Conservation (phyloP, 2,329 filamentous ascomycete species). For the Fusarium chuoi region DNA sequence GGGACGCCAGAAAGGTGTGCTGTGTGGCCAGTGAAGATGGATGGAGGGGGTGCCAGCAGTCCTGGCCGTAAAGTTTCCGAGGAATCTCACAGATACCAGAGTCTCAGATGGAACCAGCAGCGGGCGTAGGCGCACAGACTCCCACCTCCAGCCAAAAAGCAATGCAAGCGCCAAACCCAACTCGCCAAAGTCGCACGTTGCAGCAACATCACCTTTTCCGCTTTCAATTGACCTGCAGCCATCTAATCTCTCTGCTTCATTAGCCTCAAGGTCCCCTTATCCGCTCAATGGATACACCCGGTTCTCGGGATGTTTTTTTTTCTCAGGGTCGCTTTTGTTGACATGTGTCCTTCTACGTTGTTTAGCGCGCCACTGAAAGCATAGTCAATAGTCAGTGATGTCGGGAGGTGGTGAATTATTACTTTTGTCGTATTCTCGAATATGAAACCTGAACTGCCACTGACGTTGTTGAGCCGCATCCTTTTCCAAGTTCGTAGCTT, state of each 20-base stretch:
- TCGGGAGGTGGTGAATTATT: background rate
- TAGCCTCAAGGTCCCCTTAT: conserved; percentile 33
- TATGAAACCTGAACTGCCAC: conserved; percentile 23
- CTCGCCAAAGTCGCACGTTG: conserved; percentile 32
- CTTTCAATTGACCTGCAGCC: conserved; percentile 26
- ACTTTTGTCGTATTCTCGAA: background rate
- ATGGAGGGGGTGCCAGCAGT: conserved; percentile 4
- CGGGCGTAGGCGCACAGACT: conserved; percentile 36
- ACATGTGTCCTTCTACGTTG: background rate
- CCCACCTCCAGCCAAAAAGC: conserved; percentile 23
- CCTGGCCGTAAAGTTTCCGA: conserved; percentile 7
- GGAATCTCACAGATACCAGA: background rate
- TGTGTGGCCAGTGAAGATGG: conserved; percentile 6
- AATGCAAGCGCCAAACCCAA: conserved; percentile 19
- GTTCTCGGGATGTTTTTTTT: conserved; percentile 26
- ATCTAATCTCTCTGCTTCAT: conserved; percentile 16
- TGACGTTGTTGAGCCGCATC: conserved; percentile 38
- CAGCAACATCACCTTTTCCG: conserved; percentile 18
- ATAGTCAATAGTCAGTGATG: background rate
- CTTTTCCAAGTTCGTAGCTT: background rate
- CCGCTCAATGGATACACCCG: conserved; percentile 25
- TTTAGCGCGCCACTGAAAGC: conserved; percentile 11
- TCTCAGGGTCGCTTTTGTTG: conserved; percentile 7
- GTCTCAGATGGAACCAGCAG: conserved; percentile 19
- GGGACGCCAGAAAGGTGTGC: background rate